Conservation (phyloP, 2,329 filamentous ascomycete genomes). For the Elsinoe perseae region DNA sequence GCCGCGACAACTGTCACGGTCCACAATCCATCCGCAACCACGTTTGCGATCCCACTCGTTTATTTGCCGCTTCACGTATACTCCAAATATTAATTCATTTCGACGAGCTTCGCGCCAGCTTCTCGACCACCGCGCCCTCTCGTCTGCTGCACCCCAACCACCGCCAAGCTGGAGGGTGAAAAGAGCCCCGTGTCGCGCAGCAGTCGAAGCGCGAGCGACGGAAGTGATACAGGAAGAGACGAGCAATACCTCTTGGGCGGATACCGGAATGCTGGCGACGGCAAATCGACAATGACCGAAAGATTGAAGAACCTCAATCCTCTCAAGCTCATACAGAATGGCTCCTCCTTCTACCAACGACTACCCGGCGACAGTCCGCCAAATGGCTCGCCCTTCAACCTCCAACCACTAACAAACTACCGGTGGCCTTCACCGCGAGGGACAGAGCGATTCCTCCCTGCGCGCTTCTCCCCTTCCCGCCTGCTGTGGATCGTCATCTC, state of each 20-base stretch:
- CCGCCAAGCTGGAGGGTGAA: conserved; percentile 15
- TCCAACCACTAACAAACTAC: conserved; percentile 30
- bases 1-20: not conserved
- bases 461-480: conserved; percentile 35
- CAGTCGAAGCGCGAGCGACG: conserved; percentile 15
- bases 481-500: conserved; percentile 36
- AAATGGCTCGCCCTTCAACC: conserved; percentile 33
- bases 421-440: conserved; percentile 34
- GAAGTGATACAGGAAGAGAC: conserved; percentile 3
- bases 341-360: conserved; percentile 40
- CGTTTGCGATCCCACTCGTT: conserved; percentile 9
- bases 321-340: conserved; percentile 36
- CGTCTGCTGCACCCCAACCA: not conserved
- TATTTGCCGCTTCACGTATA: not conserved
- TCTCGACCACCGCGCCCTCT: not conserved
- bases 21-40: not conserved
- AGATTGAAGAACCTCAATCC: conserved; percentile 38
- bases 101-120: not conserved
- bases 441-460: conserved; percentile 22
- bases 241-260: not conserved
- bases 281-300: conserved; percentile 21
- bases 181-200: conserved; percentile 8
- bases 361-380: conserved; percentile 37
- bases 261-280: conserved; percentile 20
- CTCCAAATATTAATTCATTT: not conserved